A percentile compares a stretch with the other conserved stretches of the same genome.
phyloP scores from a whole-genome alignment of 2,329 filamentous ascomycete genomes.

The Ophiostoma montium region DNA sequence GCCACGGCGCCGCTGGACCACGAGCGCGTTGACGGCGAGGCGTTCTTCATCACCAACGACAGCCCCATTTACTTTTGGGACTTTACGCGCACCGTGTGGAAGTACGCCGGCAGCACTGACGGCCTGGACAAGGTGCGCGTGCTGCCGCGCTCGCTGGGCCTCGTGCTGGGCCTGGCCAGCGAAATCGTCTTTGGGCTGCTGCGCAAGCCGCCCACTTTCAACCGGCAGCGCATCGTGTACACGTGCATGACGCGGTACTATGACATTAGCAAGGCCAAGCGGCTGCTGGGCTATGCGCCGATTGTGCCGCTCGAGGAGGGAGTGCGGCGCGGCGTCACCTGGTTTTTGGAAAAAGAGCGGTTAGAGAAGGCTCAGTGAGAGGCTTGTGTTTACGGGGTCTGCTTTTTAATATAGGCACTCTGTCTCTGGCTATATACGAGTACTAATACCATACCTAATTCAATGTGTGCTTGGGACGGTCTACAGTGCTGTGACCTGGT shows the following conservation, averaged over 20 bases:
- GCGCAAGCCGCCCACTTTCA: slow-evolving; percentile 42
- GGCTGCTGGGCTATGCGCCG: slow-evolving; percentile 53
- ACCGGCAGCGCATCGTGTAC: slow-evolving; percentile 46
- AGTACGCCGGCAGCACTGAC: slow-evolving; percentile 36
- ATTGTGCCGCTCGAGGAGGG: slow-evolving; percentile 54
- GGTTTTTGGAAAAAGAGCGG: slow-evolving; percentile 40
- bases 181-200: slow-evolving; percentile 37
- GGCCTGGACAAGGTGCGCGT: slow-evolving; percentile 42
- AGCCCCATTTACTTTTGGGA: slow-evolving; percentile 85
- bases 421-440: not conserved
- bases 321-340: slow-evolving; percentile 36
- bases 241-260: slow-evolving; percentile 67
- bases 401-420: too few species aligned
- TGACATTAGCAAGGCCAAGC: slow-evolving; percentile 61
- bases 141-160: slow-evolving; percentile 36
- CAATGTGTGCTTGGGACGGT: too few species aligned
- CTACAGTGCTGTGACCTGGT: too few species aligned
- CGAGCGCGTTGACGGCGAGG: slow-evolving; percentile 69
- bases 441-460: too few species aligned
- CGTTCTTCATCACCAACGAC: slow-evolving; percentile 85
- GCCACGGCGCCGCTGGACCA: slow-evolving; percentile 50
- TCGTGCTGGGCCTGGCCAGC: slow-evolving; percentile 36
- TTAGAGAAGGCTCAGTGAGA: slow-evolving; percentile 1
- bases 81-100: slow-evolving; percentile 67
- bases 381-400: too few species aligned